phyloP scores from a whole-genome alignment of 192 early-diverging fungal species.

The Backusella morwellensis region DNA sequence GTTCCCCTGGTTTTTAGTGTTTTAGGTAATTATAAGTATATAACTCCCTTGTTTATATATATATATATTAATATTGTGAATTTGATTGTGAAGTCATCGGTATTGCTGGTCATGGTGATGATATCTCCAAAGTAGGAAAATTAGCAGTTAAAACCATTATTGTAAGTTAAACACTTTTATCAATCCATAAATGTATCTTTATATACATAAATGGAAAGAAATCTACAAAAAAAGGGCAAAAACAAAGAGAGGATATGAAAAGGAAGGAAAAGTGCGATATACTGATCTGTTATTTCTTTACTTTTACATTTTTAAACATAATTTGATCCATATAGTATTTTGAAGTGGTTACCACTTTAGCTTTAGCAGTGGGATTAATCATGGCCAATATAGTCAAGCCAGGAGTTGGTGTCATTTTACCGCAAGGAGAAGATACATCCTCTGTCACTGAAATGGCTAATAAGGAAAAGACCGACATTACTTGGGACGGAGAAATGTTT shows the following conservation, averaged over 20 bases:
- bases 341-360: slow-evolving; percentile 59
- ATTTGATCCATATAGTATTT: slow-evolving; percentile 47
- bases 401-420: slow-evolving; percentile 43
- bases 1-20: slow-evolving; percentile 46
- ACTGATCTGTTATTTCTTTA: not conserved
- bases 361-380: slow-evolving; percentile 62
- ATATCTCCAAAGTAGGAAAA: slow-evolving; percentile 54
- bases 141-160: slow-evolving; percentile 65
- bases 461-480: slow-evolving; percentile 34
- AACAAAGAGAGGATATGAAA: not conserved
- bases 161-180: slow-evolving; percentile 13
- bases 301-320: not conserved
- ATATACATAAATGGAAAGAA: not conserved
- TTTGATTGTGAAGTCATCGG: slow-evolving; percentile 47
- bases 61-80: slow-evolving; percentile 12
- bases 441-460: not conserved
- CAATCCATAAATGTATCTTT: not conserved
- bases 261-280: not conserved
- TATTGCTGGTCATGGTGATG: slow-evolving; percentile 65
- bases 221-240: not conserved
- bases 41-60: slow-evolving; percentile 53
- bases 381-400: slow-evolving; percentile 61
- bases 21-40: not conserved
- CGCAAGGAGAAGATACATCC: slow-evolving; percentile 14
- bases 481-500: slow-evolving; percentile 53